Percentiles rank a stretch among this genome's conserved stretches.
Evolutionary conservation across 2,329 filamentous ascomycete species (phyloP).

Genomic region (Microcera coccophila): DNA sequence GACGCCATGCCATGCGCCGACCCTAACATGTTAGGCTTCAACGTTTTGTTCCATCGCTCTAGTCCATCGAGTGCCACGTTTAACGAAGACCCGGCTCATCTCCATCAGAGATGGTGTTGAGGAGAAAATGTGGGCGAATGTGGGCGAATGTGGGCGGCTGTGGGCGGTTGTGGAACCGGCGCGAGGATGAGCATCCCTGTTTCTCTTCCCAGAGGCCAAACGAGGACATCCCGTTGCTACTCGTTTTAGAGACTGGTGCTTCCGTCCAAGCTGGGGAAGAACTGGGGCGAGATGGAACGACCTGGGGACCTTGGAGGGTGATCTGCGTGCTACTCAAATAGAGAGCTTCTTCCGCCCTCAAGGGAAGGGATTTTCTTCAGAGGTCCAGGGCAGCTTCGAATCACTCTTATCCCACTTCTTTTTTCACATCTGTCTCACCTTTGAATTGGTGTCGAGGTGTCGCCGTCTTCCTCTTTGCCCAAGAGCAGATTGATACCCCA

Average conservation of each 20-base stretch:
- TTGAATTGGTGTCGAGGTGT: neutral
- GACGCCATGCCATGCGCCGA: too few species aligned
- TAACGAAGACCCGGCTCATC: too few species aligned
- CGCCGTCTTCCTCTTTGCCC: neutral
- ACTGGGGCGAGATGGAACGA: neutral
- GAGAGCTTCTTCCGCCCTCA: conserved; percentile 2
- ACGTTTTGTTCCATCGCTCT: too few species aligned
- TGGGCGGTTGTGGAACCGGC: too few species aligned
- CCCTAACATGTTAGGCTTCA: too few species aligned
- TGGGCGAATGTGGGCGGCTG: too few species aligned
- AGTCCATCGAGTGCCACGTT: too few species aligned
- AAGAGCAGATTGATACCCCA: neutral
- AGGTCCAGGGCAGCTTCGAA: neutral
- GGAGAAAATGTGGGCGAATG: too few species aligned
- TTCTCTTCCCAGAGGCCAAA: neutral
- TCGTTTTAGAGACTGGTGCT: neutral
- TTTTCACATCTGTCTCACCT: conserved; percentile 7
- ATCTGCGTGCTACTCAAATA: conserved; percentile 7
- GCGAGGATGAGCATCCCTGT: neutral
- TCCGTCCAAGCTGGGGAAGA: neutral
- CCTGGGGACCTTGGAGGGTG: neutral
- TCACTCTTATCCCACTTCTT: conserved; percentile 3
- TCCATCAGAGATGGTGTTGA: too few species aligned
- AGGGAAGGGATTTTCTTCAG: conserved; percentile 7
- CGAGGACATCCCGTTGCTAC: neutral